A percentile compares a stretch with the other conserved stretches of the same genome.
These are phyloP conservation scores for Symbiodinium pilosum DNA, from an alignment of 73 alveolate genomes.

Conservation along the genomic window DNA sequence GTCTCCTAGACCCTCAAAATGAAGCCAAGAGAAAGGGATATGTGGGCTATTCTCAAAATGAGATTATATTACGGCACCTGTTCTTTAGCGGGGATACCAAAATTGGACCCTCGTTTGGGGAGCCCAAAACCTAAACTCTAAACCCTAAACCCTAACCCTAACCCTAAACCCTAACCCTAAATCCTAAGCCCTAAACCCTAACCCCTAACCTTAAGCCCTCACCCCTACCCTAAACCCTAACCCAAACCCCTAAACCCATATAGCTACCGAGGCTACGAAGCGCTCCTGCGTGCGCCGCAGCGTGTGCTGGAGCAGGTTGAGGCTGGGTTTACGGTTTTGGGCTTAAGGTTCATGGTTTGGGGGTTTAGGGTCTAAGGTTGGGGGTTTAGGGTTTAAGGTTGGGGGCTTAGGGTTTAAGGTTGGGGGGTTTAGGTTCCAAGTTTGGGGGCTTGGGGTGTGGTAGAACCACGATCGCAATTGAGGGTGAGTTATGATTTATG, in stretches of 20 bases:
- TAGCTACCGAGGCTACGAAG: slow-evolving; percentile 23
- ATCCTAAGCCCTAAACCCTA: background rate
- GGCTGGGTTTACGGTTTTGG: background rate
- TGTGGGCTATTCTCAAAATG: too few relatives aligned
- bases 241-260: background rate
- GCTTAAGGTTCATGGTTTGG: too few relatives aligned
- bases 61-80: too few relatives aligned
- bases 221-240: background rate
- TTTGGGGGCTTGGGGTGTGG: too few relatives aligned
- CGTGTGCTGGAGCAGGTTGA: slow-evolving; percentile 28
- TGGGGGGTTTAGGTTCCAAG: too few relatives aligned
- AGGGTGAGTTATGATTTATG: background rate
- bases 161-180: background rate
- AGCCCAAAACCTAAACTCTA: background rate
- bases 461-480: too few relatives aligned
- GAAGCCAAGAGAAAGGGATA: too few relatives aligned
- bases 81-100: too few relatives aligned
- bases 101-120: background rate
- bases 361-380: too few relatives aligned
- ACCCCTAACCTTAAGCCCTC: background rate
- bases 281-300: background rate
- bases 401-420: too few relatives aligned
- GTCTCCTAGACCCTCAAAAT: too few relatives aligned
- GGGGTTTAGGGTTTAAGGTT: too few relatives aligned
- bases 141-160: background rate